These are phyloP conservation scores for Colletotrichum shisoi DNA, from an alignment of 2,329 filamentous ascomycete species.

Conservation along the genomic window DNA sequence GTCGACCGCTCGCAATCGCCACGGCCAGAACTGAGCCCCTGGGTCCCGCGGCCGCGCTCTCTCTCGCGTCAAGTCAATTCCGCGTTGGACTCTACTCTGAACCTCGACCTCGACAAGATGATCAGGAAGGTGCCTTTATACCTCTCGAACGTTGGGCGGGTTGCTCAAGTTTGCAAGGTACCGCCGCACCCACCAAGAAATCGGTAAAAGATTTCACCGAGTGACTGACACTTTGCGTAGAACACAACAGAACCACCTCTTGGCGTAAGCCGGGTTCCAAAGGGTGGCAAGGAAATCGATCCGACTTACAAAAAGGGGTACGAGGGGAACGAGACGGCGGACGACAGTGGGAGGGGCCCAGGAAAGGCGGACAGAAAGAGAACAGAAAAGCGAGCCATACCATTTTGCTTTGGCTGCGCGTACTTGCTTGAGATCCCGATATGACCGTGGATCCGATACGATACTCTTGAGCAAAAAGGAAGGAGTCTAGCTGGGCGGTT, in stretches of 20 bases:
- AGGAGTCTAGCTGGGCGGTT: background rate
- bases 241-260: background rate
- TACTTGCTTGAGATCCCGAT: too few species aligned
- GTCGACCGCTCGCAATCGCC: slow-evolving; percentile 8
- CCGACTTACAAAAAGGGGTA: too few species aligned
- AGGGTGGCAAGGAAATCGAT: background rate
- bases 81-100: background rate
- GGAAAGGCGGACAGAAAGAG: background rate
- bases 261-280: background rate
- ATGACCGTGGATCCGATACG: background rate
- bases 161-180: too few species aligned
- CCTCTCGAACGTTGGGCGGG: too few species aligned
- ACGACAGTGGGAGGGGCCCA: background rate
- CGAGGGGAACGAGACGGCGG: too few species aligned
- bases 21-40: background rate
- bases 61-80: background rate
- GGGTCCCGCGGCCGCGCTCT: background rate
- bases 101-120: background rate
- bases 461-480: background rate
- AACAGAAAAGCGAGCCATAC: background rate
- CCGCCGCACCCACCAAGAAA: too few species aligned
- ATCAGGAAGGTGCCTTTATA: background rate
- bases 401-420: too few species aligned
- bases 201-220: too few species aligned
- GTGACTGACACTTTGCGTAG: too few species aligned